Conservation (phyloP, 345 rosid species). For the Lepidium didymum region DNA sequence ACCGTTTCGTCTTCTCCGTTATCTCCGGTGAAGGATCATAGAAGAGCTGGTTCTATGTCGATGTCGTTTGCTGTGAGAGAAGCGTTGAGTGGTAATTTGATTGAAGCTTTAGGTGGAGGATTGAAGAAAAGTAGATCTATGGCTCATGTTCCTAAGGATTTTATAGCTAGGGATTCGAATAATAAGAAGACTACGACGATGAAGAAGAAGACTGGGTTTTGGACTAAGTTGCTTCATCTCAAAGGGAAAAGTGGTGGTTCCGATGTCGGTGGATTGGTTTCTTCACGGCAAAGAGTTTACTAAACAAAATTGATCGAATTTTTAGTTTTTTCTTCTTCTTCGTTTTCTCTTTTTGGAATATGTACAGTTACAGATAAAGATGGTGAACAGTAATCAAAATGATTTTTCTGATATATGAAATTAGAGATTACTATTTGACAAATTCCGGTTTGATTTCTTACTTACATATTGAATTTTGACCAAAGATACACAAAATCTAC, state of each 20-base stretch:
- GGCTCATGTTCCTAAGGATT: constrained; percentile 38
- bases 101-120: constrained; percentile 25
- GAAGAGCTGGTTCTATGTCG: constrained; percentile 35
- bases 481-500: background rate
- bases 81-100: constrained; percentile 14
- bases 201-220: constrained; percentile 45
- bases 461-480: background rate
- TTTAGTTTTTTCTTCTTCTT: background rate
- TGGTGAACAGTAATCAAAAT: background rate
- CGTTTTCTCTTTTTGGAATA: background rate
- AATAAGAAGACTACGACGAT: constrained; percentile 21
- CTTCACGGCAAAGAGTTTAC: constrained; percentile 23
- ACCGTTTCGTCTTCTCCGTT: constrained; percentile 17
- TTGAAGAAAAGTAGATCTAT: constrained; percentile 80
- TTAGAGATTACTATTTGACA: background rate
- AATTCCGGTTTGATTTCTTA: background rate
- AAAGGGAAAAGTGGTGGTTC: constrained; percentile 35
- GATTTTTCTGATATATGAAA: background rate
- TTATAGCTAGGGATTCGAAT: constrained; percentile 26
- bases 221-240: constrained; percentile 55
- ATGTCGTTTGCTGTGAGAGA: constrained; percentile 36
- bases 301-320: background rate
- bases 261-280: constrained; percentile 19
- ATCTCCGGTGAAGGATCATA: constrained; percentile 22
- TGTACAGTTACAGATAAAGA: constrained; percentile 25